Evolutionary conservation across 2,329 filamentous ascomycete species (phyloP), one percentile per base, ranked within the genome.

Genomic region (Catunica adiposa): DNA sequence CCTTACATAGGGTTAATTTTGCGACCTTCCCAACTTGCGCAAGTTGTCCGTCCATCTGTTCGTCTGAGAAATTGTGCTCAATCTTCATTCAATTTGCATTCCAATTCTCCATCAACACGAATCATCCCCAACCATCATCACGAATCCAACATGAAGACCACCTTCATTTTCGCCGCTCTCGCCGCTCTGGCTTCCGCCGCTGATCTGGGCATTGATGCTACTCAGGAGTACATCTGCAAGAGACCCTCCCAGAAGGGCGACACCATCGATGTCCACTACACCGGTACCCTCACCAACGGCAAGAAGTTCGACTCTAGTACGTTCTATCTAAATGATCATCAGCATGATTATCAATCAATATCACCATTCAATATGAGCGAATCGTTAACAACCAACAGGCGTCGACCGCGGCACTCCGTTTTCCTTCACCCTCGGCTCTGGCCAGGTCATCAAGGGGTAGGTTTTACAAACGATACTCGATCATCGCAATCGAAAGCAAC

Each of bases 401-500:
- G 94, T 94, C 70, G 82, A 89, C 62, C 80, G 89, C 46, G 80
- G 81, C 37, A 66, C 70, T 58, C 90, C 92, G 4, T 80, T 98
- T 65, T 72, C 67, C 59, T 97, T 98, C 71, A 80, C 73, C 60
- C 73, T 98, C 31, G 92, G 92, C 37, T 71, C 71, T 23, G 86
- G 88, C 47, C 78, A 84, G 67, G 92, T 97, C 53, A 98, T 98
- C 67, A 83, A 86, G 72, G 90, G 90, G 82, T 87, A 66, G 64
- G 79, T 74, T 29, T 17, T 8, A 8, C 15, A 15, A 17, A n/a
- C 8, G 15, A 44, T 22, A 17, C 20, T 44, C 20, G 8, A n/a
- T 2, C n/a, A 44, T 17, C 20, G 63, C 62, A 63, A 62, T 17
- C 60, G 14, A 14, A 17, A 2, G 11, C 25, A 37, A 51, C 55